Base-by-base conservation (phyloP, 768 basidiomycete genomes). In the Naganishia randhawae region DNA sequence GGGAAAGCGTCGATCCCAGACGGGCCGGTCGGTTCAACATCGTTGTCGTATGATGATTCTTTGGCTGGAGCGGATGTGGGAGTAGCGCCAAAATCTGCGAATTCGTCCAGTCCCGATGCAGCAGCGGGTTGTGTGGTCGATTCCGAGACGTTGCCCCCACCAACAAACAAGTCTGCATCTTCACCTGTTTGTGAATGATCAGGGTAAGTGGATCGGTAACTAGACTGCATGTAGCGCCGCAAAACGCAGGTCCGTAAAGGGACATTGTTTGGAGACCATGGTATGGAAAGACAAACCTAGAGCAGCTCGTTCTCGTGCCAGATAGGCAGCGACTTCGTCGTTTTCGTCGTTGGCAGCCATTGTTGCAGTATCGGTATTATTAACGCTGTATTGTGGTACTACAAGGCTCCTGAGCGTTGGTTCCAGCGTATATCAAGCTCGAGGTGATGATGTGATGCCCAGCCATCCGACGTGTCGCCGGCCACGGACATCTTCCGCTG, bases 321-420 rank as follows among this genome's bases (percentile, higher is more conserved):
- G 72, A 73, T 78, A 79, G 65, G 77, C 78, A 29, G 78, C 78
- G 68, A 75, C 77, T 37, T 76, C 77, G 71, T 79, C 78, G 70
- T 79, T 74, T 50, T 73, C 74, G 35, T 55, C 42, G 39, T 61
- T 61, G 7, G 10, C 25, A 33, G 54, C 54, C 54, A 55, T 55
- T 48, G 54, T 33, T 55, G 10, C 22, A 22, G 16, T 22, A 19
- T n/a, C 13, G 1, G 19, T 48, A 48, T 17, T n/a, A 22, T 48
- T 42, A n/a, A 48, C 45, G 6, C 25, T 48, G 45, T n/a, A 9
- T 41, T 37, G 13, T 17, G 13, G n/a, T 14, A 13, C 25, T 37
- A 5, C 13, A 13, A 22, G 19, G 35, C 42, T 22, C 37, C 16
- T 9, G 17, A 42, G 39, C 7, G 2, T 48, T 4, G 6, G 25